These are phyloP conservation scores for Collariella sp. DNA, from an alignment of 495 filamentous ascomycete genomes.

Conservation along the genomic window DNA sequence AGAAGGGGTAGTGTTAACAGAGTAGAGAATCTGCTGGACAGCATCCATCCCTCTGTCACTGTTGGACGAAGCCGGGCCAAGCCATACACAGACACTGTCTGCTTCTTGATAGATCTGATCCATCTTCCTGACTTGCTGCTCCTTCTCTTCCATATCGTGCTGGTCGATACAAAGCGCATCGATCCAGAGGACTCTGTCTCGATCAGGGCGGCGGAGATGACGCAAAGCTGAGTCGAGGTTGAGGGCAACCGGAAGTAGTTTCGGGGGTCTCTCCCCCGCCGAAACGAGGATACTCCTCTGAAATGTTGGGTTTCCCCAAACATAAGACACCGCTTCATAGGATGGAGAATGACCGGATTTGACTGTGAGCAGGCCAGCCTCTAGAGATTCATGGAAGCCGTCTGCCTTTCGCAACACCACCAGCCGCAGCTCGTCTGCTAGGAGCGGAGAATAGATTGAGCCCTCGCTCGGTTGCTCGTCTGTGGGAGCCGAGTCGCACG, in stretches of 20 bases:
- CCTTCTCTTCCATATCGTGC: slow-evolving; percentile 24
- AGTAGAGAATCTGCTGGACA: no score
- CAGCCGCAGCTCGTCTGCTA: not conserved
- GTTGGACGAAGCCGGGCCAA: not conserved
- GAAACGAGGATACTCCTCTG: not conserved
- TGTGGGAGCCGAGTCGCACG: no score
- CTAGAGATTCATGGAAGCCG: not conserved
- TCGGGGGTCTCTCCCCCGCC: not conserved
- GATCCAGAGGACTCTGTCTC: not conserved
- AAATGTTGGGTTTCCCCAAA: not conserved
- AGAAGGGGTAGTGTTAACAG: no score
- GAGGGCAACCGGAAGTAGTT: not conserved
- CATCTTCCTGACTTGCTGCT: slow-evolving; percentile 26
- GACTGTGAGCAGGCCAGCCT: not conserved
- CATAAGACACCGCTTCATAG: slow-evolving; percentile 1
- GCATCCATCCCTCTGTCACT: not conserved
- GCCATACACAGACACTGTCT: slow-evolving; percentile 1
- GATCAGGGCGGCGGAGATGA: not conserved
- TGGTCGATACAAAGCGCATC: slow-evolving; percentile 30
- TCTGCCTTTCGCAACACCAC: not conserved
- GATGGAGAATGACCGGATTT: not conserved
- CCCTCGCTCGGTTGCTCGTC: no score
- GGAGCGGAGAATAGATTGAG: not conserved
- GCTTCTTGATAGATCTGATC: slow-evolving; percentile 18
- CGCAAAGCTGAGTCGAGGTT: not conserved